phyloP scores from a whole-genome alignment of 1,139 yeast genomes.

The Oligophagozyma castellii region DNA sequence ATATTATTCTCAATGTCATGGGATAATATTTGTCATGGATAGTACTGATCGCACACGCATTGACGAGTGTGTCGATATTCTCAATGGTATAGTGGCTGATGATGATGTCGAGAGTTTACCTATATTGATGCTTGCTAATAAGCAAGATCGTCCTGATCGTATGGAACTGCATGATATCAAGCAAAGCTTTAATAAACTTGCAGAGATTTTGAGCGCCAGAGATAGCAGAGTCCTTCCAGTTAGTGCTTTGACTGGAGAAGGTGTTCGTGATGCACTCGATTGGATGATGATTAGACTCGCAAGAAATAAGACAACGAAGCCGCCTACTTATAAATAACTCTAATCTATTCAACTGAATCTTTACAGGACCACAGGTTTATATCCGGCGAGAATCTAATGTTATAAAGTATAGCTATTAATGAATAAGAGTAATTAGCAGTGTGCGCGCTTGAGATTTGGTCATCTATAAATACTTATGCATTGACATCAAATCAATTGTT shows the following conservation, averaged over 20 bases:
- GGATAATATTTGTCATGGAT: conserved; percentile 82
- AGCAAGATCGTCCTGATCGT: conserved; percentile 80
- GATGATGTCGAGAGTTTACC: conserved; percentile 68
- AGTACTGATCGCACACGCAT: conserved; percentile 75
- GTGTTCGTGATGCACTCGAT: conserved; percentile 73
- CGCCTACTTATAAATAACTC: conserved; percentile 34
- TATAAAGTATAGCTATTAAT: no score
- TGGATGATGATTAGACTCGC: conserved; percentile 73
- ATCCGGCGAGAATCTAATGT: no score
- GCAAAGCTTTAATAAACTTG: conserved; percentile 65
- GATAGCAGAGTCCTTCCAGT: conserved; percentile 85
- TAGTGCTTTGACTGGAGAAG: conserved; percentile 77
- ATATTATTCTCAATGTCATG: conserved; percentile 78
- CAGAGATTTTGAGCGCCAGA: conserved; percentile 76
- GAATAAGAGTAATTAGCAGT: neutral
- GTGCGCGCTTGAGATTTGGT: neutral
- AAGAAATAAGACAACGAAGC: conserved; percentile 60
- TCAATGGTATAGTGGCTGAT: conserved; percentile 28
- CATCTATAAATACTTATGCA: neutral
- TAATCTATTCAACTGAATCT: no score
- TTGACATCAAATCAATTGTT: conserved; percentile 5
- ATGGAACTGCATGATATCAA: conserved; percentile 68
- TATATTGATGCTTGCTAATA: conserved; percentile 85
- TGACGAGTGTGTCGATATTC: conserved; percentile 59
- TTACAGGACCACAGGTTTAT: no score